Evolutionary conservation across 768 basidiomycete species (phyloP), one percentile per base, ranked within the genome.

Genomic region (Macrolepiota albuminosa): DNA sequence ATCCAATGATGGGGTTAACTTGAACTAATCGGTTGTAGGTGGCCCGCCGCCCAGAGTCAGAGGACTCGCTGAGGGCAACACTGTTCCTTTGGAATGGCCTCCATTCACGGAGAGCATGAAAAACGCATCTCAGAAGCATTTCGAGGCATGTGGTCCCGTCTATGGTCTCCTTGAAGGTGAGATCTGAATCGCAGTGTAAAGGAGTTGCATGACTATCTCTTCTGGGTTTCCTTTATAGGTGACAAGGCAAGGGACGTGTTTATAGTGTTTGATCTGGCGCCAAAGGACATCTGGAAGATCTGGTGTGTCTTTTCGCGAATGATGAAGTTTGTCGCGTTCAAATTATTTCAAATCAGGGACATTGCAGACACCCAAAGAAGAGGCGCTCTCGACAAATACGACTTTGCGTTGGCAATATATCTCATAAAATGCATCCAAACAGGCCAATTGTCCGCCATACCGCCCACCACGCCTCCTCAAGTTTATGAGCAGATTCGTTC

Each of bases 321-420:
- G 49, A 36, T 46, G 50, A 36, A 6, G 39, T 24, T 10, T 43
- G 16, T 33, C 26, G 16, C 26, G 13, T 42, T 52, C 48, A 33
- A 14, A 43, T 58, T 53, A 37, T 56, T 37, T 24, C 42, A 37
- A 34, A 55, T 1, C 59, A 87, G 86, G 82, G 82, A 81, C 57
- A 76, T 90, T 43, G 80, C 85, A 26, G 88, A 90, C 68, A 82
- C 79, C 9, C 78, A 80, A 54, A 73, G 77, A 37, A 76, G 84
- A 39, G 87, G 87, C 6, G 73, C 78, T 3, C 80, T 92, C 11
- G 86, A 89, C 64, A 75, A 80, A 8, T 71, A 80, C 33, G 87
- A 90, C 60, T 92, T 92, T 69, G 81, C 84, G 39, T 73, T 91
- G 60, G 88, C 83, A 40, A 84, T 88, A 82, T 85, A 84, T 69